Evolutionary conservation across 768 basidiomycete genomes (phyloP), one percentile per base, ranked within the genome.

Genomic region (Clitopilus hobsonii): DNA sequence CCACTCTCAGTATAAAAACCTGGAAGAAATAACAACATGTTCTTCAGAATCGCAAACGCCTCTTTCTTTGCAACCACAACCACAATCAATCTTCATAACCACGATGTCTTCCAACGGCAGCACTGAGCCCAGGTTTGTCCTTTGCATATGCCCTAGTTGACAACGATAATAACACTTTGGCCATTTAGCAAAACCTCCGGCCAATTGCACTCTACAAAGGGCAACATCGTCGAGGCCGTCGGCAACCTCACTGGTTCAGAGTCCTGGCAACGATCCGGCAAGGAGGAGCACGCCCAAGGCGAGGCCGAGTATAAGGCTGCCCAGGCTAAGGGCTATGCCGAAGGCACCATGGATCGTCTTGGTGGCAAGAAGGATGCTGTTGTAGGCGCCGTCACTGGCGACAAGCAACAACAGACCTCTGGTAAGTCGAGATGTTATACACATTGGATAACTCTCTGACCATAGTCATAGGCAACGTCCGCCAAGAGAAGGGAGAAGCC

Each of bases 361-460:
- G 62, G 38, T 1, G 81, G 80, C 51, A 78, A 78, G 69, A 75
- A 75, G 56, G 77, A 80, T 58, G 49, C 69, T 14, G 57, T 81
- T 36, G 62, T 79, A 10, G 81, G 81, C 13, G 76, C 80, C 18
- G 62, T 82, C 26, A 79, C 71, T 10, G 80, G 80, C 7, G 80
- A 83, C 60, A 70, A 70, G 56, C 5, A 56, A 1, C 75, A 81
- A 60, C 67, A 82, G 59, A 48, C 64, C 18, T 41, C 63, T 54
- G 79, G 81, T 77, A 47, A 48, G 69, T n/a, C 18, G 13, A 3
- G 7, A 11, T 45, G 25, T 30, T 51, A 7, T 6, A 0, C 6
- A 7, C 2, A n/a, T 6, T 6, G 4, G 18, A 8, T 22, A 16
- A 4, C 6, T 45, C 41, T n/a, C 6, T 47, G 4, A 6, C 18